phyloP scores from a whole-genome alignment of 306 rosid species.

The Alnus glutinosa region DNA sequence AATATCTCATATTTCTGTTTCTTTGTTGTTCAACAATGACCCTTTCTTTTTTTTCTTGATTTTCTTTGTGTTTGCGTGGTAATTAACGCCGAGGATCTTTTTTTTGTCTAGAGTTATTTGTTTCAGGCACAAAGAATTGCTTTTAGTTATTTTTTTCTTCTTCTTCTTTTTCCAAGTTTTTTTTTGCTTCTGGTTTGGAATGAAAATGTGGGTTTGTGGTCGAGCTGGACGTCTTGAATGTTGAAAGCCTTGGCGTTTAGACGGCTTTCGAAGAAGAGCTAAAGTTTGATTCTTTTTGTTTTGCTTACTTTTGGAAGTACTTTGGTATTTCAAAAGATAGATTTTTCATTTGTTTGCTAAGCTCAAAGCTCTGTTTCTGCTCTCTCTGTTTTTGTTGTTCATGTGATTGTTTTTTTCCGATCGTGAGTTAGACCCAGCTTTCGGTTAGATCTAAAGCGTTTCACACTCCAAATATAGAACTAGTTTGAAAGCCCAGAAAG shows the following conservation, averaged over 20 bases:
- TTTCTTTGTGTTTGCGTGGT: conserved; percentile 7
- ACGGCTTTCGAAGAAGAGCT: not conserved
- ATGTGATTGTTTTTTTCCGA: conserved; percentile 18
- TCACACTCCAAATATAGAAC: not conserved
- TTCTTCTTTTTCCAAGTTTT: not conserved
- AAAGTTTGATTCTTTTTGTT: conserved; percentile 8
- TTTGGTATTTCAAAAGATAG: not conserved
- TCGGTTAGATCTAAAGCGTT: conserved; percentile 36
- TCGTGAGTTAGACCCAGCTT: conserved; percentile 21
- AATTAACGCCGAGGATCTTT: not conserved
- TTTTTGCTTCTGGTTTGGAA: conserved; percentile 11
- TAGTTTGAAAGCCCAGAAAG: not conserved
- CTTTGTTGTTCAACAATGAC: not conserved
- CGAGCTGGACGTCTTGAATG: conserved; percentile 5
- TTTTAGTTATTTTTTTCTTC: too few species aligned
- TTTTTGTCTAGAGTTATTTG: not conserved
- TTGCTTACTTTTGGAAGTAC: not conserved
- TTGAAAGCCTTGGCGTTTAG: not conserved
- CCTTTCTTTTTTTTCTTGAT: not conserved
- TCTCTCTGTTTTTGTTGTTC: conserved; percentile 10
- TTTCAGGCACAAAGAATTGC: not conserved
- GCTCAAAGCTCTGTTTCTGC: conserved; percentile 11
- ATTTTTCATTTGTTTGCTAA: not conserved
- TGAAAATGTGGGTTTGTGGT: conserved; percentile 19
- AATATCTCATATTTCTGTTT: not conserved